Evolutionary conservation across 257 asterid genomes (phyloP), one percentile per base, ranked within the genome.

Genomic region (Gentiana straminea): DNA sequence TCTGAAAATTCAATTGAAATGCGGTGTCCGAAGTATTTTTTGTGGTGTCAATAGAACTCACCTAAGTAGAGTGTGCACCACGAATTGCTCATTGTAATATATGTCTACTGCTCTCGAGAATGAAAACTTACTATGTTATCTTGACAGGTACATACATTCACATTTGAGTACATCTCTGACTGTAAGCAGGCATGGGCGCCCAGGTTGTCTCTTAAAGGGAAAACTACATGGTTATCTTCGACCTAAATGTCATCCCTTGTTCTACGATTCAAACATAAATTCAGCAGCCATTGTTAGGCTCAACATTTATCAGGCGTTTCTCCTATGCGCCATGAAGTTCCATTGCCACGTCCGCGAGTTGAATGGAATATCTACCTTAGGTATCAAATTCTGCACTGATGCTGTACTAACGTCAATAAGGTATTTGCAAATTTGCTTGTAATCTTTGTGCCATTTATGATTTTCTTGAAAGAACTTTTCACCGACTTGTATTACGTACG

Each of bases 301-400:
- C 57, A 90, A 90, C 51, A 86, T 86, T 48, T 86, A 86, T 60
- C 98, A 90, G 73, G 76, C 59, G 3, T 90, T 90, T 67, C 75
- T 90, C 43, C 77, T 90, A 1, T 82, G 94, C 64, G 94, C 92
- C 60, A 86, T 90, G 98, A 90, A 90, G 74, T 84, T 86, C 73
- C 58, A 82, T 44, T 82, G 82, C 55, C 74, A 86, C 52, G 55
- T 82, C 58, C 63, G 75, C 48, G 65, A 58, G 58, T 60, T 86
- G 65, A 75, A 92, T 13, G 52, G 72, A 58, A 39, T 71, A 13
- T 76, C 75, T 24, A 68, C 67, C 62, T 73, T 90, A 71, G 58
- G 65, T 58, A 73, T 81, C n/a, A 62, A 64, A 9, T 82, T 75
- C 66, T 70, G 58, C 55, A 6, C 69, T 44, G 63, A 66, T 15